These are phyloP conservation scores for Sclerotinia glacialis DNA, from an alignment of 2,329 filamentous ascomycete species.

Conservation along the genomic window DNA sequence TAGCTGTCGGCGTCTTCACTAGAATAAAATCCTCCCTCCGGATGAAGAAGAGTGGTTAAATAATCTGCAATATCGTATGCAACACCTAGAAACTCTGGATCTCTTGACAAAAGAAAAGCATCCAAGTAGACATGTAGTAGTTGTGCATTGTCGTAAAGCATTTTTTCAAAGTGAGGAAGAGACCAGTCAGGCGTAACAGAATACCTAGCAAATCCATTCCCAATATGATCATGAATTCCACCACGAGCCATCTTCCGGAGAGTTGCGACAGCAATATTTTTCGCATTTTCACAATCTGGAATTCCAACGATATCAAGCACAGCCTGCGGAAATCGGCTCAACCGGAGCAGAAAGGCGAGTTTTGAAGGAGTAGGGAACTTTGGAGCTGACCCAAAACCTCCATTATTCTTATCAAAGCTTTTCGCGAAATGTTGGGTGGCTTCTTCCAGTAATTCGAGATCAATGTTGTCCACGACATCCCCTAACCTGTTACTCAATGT, in stretches of 20 bases:
- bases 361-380: conserved; percentile 92
- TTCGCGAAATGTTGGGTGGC: conserved; percentile 76
- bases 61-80: conserved; percentile 86
- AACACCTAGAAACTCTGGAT: conserved; percentile 71
- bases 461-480: conserved; percentile 64
- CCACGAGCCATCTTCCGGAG: conserved; percentile 73
- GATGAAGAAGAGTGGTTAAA: conserved; percentile 69
- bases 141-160: conserved; percentile 89
- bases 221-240: conserved; percentile 71
- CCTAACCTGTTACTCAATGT: conserved; percentile 52
- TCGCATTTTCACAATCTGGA: conserved; percentile 69
- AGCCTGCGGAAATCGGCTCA: conserved; percentile 66
- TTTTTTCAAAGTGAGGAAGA: conserved; percentile 94
- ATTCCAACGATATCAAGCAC: conserved; percentile 87
- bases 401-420: conserved; percentile 75
- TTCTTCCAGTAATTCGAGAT: conserved; percentile 88
- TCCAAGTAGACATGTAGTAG: conserved; percentile 81
- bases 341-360: conserved; percentile 73
- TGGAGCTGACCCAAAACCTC: conserved; percentile 75
- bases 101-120: conserved; percentile 61
- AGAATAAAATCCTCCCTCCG: conserved; percentile 75
- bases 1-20: conserved; percentile 89
- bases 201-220: conserved; percentile 77
- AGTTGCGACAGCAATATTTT: conserved; percentile 76
- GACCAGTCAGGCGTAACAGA: conserved; percentile 92